Evolutionary conservation across 371 early-diverging fungal genomes (phyloP).

Genomic region (Mucor lusitanicus): DNA sequence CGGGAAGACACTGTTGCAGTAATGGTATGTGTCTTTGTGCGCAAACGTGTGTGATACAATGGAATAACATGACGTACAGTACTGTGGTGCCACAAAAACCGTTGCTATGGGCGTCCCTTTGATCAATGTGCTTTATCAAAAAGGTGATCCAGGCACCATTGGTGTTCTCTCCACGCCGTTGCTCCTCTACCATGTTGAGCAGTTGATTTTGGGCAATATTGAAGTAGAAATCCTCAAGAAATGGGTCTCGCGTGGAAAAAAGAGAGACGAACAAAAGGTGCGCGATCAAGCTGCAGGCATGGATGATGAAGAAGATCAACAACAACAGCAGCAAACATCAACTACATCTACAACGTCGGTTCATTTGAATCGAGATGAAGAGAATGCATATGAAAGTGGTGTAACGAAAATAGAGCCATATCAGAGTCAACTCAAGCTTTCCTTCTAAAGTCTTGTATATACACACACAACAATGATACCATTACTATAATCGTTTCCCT

Average conservation of each 20-base stretch:
- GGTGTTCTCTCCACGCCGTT: conserved; percentile 71
- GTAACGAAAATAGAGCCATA: not conserved
- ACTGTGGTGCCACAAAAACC: conserved; percentile 76
- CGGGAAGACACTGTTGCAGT: conserved; percentile 62
- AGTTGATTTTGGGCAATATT: conserved; percentile 56
- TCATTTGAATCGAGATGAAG: conserved; percentile 5
- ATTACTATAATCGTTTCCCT: not conserved
- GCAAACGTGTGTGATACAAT: not conserved
- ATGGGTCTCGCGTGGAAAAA: conserved; percentile 21
- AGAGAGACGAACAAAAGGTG: not conserved
- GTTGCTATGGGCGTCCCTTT: conserved; percentile 80
- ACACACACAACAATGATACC: not conserved
- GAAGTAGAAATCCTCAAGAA: conserved; percentile 30
- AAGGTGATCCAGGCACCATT: conserved; percentile 48
- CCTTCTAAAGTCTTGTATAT: not conserved
- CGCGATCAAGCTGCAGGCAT: not conserved
- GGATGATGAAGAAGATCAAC: not conserved
- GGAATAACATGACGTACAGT: conserved; percentile 19
- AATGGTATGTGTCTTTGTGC: conserved; percentile 33
- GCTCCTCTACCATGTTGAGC: conserved; percentile 74
- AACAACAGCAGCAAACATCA: not conserved
- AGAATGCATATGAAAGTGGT: conserved; percentile 1
- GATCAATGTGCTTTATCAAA: conserved; percentile 72
- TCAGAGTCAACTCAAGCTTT: not conserved
- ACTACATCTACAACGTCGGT: not conserved